Evolutionary conservation across 2,329 filamentous ascomycete species (phyloP).

Genomic region (Proliferodiscus dingleyae): DNA sequence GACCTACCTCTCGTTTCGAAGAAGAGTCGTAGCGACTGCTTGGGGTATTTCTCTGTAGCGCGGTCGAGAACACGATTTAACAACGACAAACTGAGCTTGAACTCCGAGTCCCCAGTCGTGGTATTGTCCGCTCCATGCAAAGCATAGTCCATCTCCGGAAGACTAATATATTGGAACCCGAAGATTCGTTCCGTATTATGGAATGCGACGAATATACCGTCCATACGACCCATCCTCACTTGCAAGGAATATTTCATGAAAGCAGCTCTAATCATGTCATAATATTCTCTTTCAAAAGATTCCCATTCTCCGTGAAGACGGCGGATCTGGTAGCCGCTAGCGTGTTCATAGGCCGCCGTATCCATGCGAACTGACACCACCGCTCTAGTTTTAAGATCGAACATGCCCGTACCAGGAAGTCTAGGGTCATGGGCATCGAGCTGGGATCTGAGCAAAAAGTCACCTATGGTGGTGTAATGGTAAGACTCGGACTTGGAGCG

Average conservation of each 20-base stretch:
- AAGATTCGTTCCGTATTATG: slow-evolving; percentile 96
- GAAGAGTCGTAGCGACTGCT: slow-evolving; percentile 70
- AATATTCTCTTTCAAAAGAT: slow-evolving; percentile 93
- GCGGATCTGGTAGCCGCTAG: slow-evolving; percentile 82
- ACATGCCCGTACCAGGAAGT: slow-evolving; percentile 86
- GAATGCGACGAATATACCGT: slow-evolving; percentile 94
- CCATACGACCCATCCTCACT: slow-evolving; percentile 96
- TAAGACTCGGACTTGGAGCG: slow-evolving; percentile 70
- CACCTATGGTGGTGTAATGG: slow-evolving; percentile 80
- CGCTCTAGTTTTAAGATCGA: slow-evolving; percentile 92
- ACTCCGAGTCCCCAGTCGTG: slow-evolving; percentile 74
- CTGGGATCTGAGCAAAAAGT: slow-evolving; percentile 93
- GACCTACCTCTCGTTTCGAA: slow-evolving; percentile 67
- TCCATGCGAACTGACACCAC: slow-evolving; percentile 92
- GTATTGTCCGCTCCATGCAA: slow-evolving; percentile 73
- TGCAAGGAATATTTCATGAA: slow-evolving; percentile 97
- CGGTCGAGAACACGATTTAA: slow-evolving; percentile 75
- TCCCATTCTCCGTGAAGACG: slow-evolving; percentile 72
- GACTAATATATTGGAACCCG: slow-evolving; percentile 89
- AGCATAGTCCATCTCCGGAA: slow-evolving; percentile 82
- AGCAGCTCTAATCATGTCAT: slow-evolving; percentile 90
- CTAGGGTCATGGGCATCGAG: slow-evolving; percentile 84
- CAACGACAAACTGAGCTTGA: slow-evolving; percentile 72
- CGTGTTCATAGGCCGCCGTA: slow-evolving; percentile 62
- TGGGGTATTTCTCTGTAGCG: slow-evolving; percentile 70